phyloP scores from a whole-genome alignment of 1,139 yeast species.

The Zygosaccharomyces pseudobailii region DNA sequence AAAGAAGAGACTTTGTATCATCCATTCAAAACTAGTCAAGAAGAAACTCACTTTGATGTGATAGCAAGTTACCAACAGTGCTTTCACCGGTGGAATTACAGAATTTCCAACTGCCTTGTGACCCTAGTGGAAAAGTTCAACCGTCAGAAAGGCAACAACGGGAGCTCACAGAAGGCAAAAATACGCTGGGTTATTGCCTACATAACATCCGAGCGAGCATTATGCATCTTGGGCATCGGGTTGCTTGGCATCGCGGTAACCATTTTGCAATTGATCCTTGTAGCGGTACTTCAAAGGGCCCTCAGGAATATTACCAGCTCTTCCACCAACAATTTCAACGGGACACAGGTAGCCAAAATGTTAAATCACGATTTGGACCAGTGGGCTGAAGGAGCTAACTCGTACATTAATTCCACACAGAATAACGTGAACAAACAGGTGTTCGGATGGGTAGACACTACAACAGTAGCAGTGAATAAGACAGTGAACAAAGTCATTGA shows the following conservation, averaged over 20 bases:
- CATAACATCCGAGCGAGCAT: constrained; percentile 45
- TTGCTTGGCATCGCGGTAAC: constrained; percentile 46
- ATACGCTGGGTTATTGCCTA: constrained; percentile 49
- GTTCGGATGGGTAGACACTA: constrained; percentile 59
- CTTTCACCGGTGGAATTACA: constrained; percentile 28
- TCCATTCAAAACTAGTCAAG: constrained; percentile 3
- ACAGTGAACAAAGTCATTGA: constrained; percentile 49
- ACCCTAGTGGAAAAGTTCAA: constrained; percentile 24
- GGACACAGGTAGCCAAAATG: constrained; percentile 3
- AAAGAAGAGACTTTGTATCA: constrained; percentile 1
- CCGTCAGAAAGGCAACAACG: constrained; percentile 8
- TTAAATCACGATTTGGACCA: constrained; percentile 16
- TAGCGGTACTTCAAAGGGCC: constrained; percentile 29
- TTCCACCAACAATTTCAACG: constrained; percentile 4
- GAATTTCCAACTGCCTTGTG: constrained; percentile 10
- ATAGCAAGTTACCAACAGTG: constrained; percentile 31
- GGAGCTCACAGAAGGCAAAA: constrained; percentile 17
- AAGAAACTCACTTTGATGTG: constrained; percentile 22
- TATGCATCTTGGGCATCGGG: constrained; percentile 43
- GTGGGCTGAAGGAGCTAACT: constrained; percentile 55
- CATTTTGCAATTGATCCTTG: constrained; percentile 44
- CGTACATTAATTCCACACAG: constrained; percentile 43
- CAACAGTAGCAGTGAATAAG: constrained; percentile 51
- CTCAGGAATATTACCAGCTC: constrained; percentile 9
- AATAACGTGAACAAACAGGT: constrained; percentile 52